phyloP scores from a whole-genome alignment of 108 stramenopile genomes.

The Thalassiosira profunda region DNA sequence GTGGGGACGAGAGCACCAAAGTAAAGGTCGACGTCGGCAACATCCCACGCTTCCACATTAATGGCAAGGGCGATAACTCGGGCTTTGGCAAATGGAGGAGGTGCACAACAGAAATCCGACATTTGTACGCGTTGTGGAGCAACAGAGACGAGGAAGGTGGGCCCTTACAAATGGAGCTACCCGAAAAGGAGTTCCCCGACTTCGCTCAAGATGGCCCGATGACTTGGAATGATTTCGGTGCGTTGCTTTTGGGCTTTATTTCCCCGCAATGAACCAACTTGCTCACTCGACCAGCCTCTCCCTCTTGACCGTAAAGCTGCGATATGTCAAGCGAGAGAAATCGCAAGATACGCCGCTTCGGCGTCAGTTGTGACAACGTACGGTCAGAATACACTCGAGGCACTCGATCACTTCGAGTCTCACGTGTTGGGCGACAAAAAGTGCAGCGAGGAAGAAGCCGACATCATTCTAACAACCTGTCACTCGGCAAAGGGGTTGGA shows the following conservation, averaged over 20 bases:
- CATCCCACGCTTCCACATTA: slow-evolving; percentile 38
- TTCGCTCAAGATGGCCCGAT: slow-evolving; percentile 32
- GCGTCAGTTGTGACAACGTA: slow-evolving; percentile 23
- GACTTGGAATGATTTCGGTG: slow-evolving; percentile 30
- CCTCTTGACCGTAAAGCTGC: too few species aligned
- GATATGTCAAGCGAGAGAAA: slow-evolving; percentile 1
- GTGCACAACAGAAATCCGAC: slow-evolving; percentile 11
- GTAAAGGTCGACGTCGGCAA: background rate
- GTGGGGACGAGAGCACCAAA: background rate
- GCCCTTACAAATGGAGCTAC: background rate
- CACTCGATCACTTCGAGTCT: slow-evolving; percentile 18
- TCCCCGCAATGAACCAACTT: too few species aligned
- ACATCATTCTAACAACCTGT: slow-evolving; percentile 44
- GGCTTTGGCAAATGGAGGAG: slow-evolving; percentile 19
- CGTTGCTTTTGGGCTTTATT: too few species aligned
- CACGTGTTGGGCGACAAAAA: slow-evolving; percentile 27
- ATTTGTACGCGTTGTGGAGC: slow-evolving; percentile 26
- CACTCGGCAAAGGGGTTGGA: slow-evolving; percentile 47
- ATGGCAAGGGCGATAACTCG: slow-evolving; percentile 31
- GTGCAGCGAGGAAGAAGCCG: slow-evolving; percentile 37
- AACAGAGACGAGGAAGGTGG: slow-evolving; percentile 1
- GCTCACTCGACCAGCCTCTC: too few species aligned
- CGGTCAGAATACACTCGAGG: slow-evolving; percentile 27
- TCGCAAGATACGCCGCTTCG: slow-evolving; percentile 15
- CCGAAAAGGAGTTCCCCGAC: slow-evolving; percentile 26